Percentiles rank a stretch among this genome's conserved stretches.
These are phyloP conservation scores for Xylariaceae sp. DNA, from an alignment of 2,329 filamentous ascomycete species.

Conservation along the genomic window DNA sequence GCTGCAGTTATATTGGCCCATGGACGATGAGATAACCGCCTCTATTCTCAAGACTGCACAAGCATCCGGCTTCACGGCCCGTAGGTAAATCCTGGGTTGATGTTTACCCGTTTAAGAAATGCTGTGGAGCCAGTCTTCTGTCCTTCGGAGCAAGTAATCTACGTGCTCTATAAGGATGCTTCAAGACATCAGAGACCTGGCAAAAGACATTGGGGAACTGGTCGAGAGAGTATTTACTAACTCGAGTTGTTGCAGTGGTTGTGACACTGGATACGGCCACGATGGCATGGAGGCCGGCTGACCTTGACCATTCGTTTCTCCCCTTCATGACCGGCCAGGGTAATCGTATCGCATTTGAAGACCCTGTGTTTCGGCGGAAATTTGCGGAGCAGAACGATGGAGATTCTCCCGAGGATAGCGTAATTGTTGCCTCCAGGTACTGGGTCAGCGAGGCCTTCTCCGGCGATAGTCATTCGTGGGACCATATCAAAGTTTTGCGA, in stretches of 20 bases:
- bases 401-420: conserved; percentile 44
- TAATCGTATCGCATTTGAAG: conserved; percentile 59
- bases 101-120: too few relatives aligned
- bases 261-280: conserved; percentile 71
- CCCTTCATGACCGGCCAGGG: conserved; percentile 59
- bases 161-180: too few relatives aligned
- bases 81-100: too few relatives aligned
- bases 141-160: too few relatives aligned
- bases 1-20: conserved; percentile 75
- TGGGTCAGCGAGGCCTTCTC: conserved; percentile 27
- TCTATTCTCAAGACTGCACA: conserved; percentile 61
- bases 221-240: too few relatives aligned
- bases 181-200: too few relatives aligned
- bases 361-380: conserved; percentile 60
- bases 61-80: conserved; percentile 55
- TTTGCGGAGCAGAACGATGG: conserved; percentile 49
- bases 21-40: conserved; percentile 59
- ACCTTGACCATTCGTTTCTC: conserved; percentile 60
- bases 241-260: conserved; percentile 41
- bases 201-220: too few relatives aligned
- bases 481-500: conserved; percentile 23
- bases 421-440: conserved; percentile 30
- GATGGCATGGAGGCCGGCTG: conserved; percentile 64
- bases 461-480: conserved; percentile 24
- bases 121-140: too few relatives aligned